phyloP scores from a whole-genome alignment of 768 basidiomycete genomes.

The Hygrocybe coccinea region DNA sequence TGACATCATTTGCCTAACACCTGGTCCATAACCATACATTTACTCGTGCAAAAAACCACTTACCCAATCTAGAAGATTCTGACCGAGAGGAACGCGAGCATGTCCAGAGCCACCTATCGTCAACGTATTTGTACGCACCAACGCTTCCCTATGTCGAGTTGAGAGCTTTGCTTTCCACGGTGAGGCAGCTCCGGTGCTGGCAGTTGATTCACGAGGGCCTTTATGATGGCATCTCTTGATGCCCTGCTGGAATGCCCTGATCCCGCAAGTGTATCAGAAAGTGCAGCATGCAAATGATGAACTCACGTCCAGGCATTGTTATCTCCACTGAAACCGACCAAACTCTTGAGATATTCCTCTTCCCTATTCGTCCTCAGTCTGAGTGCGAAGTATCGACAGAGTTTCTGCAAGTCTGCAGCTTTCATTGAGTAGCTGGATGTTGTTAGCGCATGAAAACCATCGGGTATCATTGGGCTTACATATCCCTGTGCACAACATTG shows the following conservation, averaged over 20 bases:
- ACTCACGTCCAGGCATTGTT: too few species aligned
- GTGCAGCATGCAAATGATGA: too few species aligned
- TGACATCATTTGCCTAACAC: background rate
- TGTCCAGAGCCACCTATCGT: too few species aligned
- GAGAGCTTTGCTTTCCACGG: too few species aligned
- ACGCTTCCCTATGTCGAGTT: background rate
- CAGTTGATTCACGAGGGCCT: too few species aligned
- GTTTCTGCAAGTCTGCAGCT: too few species aligned
- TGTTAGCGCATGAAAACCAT: background rate
- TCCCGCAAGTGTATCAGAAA: too few species aligned
- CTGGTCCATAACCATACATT: too few species aligned
- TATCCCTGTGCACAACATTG: background rate
- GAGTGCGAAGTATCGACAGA: background rate
- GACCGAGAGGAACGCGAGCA: too few species aligned
- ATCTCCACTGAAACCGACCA: background rate
- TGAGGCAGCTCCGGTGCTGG: too few species aligned
- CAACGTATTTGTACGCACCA: background rate
- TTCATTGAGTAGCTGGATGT: background rate
- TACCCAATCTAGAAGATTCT: background rate
- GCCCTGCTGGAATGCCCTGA: background rate
- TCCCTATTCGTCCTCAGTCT: background rate
- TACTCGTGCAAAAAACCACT: too few species aligned
- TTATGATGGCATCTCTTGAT: background rate
- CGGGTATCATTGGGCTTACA: background rate
- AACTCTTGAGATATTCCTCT: background rate